Conservation (phyloP, 495 filamentous ascomycete genomes). For the Talaromyces wortmannii region DNA sequence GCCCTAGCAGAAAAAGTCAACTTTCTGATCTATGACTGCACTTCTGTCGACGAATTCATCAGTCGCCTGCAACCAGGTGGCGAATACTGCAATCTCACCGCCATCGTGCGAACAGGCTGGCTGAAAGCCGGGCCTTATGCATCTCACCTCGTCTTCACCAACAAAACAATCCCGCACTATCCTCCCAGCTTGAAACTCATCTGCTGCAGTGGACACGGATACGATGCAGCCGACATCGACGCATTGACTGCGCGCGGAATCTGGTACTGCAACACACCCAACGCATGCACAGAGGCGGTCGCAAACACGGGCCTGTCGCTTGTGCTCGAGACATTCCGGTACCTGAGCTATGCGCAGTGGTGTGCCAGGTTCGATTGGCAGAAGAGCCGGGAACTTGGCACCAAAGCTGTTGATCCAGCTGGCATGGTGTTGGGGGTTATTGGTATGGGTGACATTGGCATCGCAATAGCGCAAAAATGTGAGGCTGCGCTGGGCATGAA, state of each 20-base stretch:
- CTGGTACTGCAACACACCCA: slow-evolving; percentile 3
- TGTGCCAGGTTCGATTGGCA: background rate
- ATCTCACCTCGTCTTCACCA: slow-evolving; percentile 1
- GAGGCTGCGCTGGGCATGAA: background rate
- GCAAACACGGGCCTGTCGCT: slow-evolving; percentile 1
- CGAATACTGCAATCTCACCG: slow-evolving; percentile 1
- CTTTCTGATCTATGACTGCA: slow-evolving; percentile 1
- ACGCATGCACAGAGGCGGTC: slow-evolving; percentile 3
- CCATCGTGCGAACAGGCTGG: slow-evolving; percentile 1
- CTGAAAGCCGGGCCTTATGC: slow-evolving; percentile 1
- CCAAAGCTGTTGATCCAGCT: background rate
- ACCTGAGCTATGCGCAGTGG: slow-evolving; percentile 1
- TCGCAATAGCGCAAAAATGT: slow-evolving; percentile 3
- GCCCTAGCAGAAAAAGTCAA: slow-evolving; percentile 3
- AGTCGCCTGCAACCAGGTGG: slow-evolving; percentile 2
- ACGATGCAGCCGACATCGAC: slow-evolving; percentile 1
- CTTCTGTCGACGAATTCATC: slow-evolving; percentile 1
- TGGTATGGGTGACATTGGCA: slow-evolving; percentile 4
- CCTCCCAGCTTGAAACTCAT: background rate
- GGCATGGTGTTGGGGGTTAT: slow-evolving; percentile 2
- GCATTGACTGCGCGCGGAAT: slow-evolving; percentile 2
- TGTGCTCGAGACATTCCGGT: slow-evolving; percentile 1
- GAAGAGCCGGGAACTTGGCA: slow-evolving; percentile 1
- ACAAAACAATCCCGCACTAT: slow-evolving; percentile 2
- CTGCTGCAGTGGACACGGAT: slow-evolving; percentile 1